Percentiles rank a stretch among this genome's conserved stretches.
Conservation (phyloP, 1,284 basidiomycete species). For the Irpex sp. region DNA sequence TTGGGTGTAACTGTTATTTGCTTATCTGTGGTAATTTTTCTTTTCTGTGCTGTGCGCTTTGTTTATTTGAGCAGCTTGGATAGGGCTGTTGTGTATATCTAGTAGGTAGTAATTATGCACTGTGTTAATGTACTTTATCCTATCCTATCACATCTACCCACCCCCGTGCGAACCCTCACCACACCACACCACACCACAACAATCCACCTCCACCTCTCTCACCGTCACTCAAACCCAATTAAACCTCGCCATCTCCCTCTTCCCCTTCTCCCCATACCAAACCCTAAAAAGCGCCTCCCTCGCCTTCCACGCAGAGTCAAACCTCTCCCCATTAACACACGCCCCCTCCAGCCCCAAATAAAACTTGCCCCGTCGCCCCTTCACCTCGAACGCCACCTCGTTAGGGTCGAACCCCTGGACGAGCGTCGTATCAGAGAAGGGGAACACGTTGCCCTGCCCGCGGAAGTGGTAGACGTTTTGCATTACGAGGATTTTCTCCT, state of each 20-base stretch:
- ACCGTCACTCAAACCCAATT: not conserved
- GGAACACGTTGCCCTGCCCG: conserved; percentile 32
- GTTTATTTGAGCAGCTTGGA: not conserved
- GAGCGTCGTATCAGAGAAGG: conserved; percentile 30
- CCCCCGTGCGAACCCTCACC: not conserved
- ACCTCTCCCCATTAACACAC: conserved; percentile 30
- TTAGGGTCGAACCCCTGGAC: conserved; percentile 33
- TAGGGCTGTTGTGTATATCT: not conserved
- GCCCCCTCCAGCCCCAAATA: conserved; percentile 34
- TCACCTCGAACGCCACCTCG: conserved; percentile 31
- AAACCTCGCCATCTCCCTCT: conserved; percentile 5
- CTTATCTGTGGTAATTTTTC: not conserved
- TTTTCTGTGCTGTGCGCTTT: not conserved
- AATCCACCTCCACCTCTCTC: not conserved
- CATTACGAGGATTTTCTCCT: conserved; percentile 29
- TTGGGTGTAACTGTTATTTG: not conserved
- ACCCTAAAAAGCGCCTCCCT: conserved; percentile 19
- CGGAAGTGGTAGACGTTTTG: conserved; percentile 35
- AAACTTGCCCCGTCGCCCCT: conserved; percentile 38
- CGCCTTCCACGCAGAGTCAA: conserved; percentile 15
- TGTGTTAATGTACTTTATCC: conserved; percentile 7
- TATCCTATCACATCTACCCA: not conserved
- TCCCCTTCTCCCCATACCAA: conserved; percentile 20
- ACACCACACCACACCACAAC: too few species aligned
- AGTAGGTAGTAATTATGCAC: not conserved